Evolutionary conservation across 2,329 filamentous ascomycete species (phyloP).

Genomic region (Colletotrichum limetticola): DNA sequence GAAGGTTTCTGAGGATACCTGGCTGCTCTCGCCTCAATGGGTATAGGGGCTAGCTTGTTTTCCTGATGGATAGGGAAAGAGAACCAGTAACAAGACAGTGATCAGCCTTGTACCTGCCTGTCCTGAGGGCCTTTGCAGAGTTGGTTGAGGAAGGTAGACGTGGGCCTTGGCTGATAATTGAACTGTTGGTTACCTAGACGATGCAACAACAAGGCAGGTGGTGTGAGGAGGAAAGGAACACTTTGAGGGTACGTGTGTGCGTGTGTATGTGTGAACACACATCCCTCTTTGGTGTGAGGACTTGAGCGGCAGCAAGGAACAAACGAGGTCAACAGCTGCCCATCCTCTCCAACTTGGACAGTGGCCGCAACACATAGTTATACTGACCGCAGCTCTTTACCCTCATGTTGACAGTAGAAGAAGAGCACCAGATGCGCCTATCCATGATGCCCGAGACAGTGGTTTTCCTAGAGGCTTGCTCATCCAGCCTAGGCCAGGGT

Average conservation of each 20-base stretch:
- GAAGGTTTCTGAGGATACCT: not conserved
- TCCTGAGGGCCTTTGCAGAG: not conserved
- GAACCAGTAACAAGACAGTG: not conserved
- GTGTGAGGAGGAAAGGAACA: not conserved
- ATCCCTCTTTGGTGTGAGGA: not conserved
- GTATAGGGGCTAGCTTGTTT: not conserved
- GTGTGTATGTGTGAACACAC: not conserved
- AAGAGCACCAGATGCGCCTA: slow-evolving; percentile 32
- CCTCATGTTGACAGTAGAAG: not conserved
- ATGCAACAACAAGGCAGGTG: not conserved
- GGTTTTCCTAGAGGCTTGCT: slow-evolving; percentile 18
- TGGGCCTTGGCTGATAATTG: not conserved
- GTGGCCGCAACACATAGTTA: slow-evolving; percentile 19
- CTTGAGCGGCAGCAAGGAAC: not conserved
- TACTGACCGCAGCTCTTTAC: not conserved
- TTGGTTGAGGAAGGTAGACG: not conserved
- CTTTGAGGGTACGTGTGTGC: not conserved
- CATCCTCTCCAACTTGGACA: not conserved
- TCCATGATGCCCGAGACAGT: slow-evolving; percentile 36
- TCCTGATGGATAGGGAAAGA: not conserved
- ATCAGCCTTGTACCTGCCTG: slow-evolving; percentile 10
- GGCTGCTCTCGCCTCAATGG: not conserved
- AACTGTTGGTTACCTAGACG: not conserved
- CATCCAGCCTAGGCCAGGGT: slow-evolving; percentile 22
- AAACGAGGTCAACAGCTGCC: not conserved